Conservation (phyloP, 805 yeast genomes). For the Yamadazyma philogaea region DNA sequence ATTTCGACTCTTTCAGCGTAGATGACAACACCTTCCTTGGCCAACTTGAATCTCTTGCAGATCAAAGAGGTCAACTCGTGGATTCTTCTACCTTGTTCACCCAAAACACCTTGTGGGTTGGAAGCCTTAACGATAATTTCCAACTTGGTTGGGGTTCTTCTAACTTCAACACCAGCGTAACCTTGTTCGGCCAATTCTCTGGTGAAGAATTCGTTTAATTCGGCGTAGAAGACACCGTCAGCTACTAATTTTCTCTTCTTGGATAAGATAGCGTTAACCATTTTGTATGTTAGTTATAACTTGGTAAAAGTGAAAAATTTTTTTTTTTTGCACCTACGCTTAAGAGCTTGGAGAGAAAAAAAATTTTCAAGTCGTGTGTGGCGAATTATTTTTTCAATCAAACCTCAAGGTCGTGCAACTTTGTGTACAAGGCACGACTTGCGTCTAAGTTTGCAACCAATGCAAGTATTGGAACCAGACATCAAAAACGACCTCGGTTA, state of each 20-base stretch:
- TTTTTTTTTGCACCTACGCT: constrained; percentile 8
- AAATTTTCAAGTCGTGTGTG: constrained; percentile 6
- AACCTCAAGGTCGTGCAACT: constrained; percentile 5
- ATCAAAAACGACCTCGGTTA: too few relatives aligned
- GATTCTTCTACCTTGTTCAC: constrained; percentile 99
- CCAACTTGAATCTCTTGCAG: constrained; percentile 97
- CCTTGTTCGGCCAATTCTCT: constrained; percentile 99
- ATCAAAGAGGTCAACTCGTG: constrained; percentile 96
- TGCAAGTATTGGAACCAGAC: too few relatives aligned
- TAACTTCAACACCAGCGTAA: constrained; percentile 99
- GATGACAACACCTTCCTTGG: constrained; percentile 88
- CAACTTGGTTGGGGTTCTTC: constrained; percentile 96
- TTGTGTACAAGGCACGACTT: background rate
- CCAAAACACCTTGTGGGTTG: constrained; percentile 96
- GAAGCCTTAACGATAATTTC: constrained; percentile 99
- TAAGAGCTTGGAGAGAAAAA: background rate
- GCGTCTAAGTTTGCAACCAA: background rate
- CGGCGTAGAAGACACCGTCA: constrained; percentile 99
- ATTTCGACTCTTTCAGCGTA: constrained; percentile 99
- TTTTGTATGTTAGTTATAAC: constrained; percentile 13
- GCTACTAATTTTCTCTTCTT: constrained; percentile 99
- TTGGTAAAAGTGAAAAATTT: constrained; percentile 10
- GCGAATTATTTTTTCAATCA: background rate
- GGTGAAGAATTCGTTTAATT: constrained; percentile 99
- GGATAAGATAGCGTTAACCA: constrained; percentile 60